phyloP scores from a whole-genome alignment of 208 protist species.

The Wallacemonas sp. region DNA sequence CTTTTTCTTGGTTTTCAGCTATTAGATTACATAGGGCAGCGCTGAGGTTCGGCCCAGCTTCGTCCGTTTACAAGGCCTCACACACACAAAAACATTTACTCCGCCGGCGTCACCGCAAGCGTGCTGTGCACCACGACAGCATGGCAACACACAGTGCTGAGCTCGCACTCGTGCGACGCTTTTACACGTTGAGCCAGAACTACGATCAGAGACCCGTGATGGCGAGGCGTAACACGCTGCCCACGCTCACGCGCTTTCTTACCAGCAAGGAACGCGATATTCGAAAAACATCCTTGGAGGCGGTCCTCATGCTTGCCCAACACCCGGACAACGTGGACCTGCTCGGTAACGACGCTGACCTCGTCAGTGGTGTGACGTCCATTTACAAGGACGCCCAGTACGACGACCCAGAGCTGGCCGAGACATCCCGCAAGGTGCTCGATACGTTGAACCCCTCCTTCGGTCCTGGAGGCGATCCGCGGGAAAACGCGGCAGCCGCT shows the following conservation, averaged over 20 bases:
- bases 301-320: conserved; percentile 72
- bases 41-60: background rate
- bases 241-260: conserved; percentile 77
- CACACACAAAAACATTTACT: conserved; percentile 15
- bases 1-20: conserved; percentile 6
- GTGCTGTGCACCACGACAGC: background rate
- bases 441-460: conserved; percentile 51
- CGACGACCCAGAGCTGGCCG: conserved; percentile 77
- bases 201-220: conserved; percentile 79
- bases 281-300: conserved; percentile 60
- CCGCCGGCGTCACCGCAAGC: too few relatives aligned
- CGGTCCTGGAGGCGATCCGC: conserved; percentile 39
- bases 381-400: conserved; percentile 74
- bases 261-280: conserved; percentile 78
- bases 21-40: conserved; percentile 4
- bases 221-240: conserved; percentile 82
- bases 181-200: conserved; percentile 66
- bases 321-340: conserved; percentile 87
- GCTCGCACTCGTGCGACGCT: conserved; percentile 75
- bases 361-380: conserved; percentile 56
- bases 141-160: conserved; percentile 77
- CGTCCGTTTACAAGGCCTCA: background rate
- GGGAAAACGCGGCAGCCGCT: conserved; percentile 9
- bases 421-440: conserved; percentile 43
- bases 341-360: conserved; percentile 35